Evolutionary conservation across 331 rosid genomes (phyloP).

Genomic region (Arachis monticola): DNA sequence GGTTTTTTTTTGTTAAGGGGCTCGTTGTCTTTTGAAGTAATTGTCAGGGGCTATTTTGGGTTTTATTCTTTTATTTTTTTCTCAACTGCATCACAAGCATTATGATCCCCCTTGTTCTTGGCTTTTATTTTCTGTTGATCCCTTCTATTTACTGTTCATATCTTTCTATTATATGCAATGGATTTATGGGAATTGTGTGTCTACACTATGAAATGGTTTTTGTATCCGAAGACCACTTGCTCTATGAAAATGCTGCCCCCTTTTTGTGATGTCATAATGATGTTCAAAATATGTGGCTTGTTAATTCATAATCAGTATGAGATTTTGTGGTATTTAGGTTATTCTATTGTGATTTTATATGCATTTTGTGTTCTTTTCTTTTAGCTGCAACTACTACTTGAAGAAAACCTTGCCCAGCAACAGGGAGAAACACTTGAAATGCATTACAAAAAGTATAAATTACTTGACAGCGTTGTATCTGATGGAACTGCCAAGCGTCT

Average conservation of each 20-base stretch:
- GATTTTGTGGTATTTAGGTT: not conserved
- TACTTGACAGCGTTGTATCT: slow-evolving; percentile 54
- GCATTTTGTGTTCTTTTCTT: not conserved
- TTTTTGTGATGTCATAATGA: slow-evolving; percentile 10
- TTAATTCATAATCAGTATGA: not conserved
- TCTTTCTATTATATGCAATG: too few relatives aligned
- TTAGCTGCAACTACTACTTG: slow-evolving; percentile 62
- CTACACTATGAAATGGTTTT: too few relatives aligned
- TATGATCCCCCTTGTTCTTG: too few relatives aligned
- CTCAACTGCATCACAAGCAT: not conserved
- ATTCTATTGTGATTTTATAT: slow-evolving; percentile 12
- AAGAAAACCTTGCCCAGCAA: slow-evolving; percentile 70
- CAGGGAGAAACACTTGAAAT: slow-evolving; percentile 59
- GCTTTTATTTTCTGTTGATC: too few relatives aligned
- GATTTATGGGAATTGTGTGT: too few relatives aligned
- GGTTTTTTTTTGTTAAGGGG: too few relatives aligned
- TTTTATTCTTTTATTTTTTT: too few relatives aligned
- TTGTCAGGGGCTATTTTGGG: too few relatives aligned
- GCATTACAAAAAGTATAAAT: slow-evolving; percentile 65
- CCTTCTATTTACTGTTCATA: too few relatives aligned
- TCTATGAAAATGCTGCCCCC: slow-evolving; percentile 1
- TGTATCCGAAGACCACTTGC: not conserved
- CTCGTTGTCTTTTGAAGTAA: too few relatives aligned
- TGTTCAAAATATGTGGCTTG: not conserved
- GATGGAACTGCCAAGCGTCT: slow-evolving; percentile 69